A percentile compares a stretch with the other conserved stretches of the same genome.
Evolutionary conservation across 345 rosid genomes (phyloP).

Genomic region (Aethionema arabicum): DNA sequence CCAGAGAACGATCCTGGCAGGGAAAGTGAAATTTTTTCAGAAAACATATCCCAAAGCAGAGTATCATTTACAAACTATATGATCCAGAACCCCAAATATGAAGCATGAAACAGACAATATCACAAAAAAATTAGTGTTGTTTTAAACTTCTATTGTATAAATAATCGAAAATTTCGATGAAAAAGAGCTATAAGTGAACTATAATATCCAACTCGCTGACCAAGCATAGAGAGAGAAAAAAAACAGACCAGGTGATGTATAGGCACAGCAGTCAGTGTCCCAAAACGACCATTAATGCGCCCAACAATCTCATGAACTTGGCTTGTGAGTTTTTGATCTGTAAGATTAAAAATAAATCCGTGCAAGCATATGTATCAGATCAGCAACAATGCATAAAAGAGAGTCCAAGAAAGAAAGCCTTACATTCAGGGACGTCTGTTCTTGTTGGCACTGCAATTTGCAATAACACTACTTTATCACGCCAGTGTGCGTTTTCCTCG

Average conservation of each 20-base stretch:
- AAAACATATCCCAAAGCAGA: constrained; percentile 2
- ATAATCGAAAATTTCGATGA: not conserved
- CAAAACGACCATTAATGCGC: constrained; percentile 98
- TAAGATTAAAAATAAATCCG: constrained; percentile 3
- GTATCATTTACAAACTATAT: constrained; percentile 11
- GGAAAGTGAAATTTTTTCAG: constrained; percentile 29
- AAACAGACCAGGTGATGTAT: constrained; percentile 91
- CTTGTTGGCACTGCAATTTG: constrained; percentile 99
- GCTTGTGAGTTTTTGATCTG: constrained; percentile 95
- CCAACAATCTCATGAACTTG: constrained; percentile 99
- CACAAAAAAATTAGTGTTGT: not conserved
- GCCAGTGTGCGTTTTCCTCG: constrained; percentile 94
- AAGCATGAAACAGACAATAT: not conserved
- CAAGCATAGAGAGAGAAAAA: constrained; percentile 30
- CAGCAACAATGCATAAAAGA: constrained; percentile 7
- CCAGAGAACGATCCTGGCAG: constrained; percentile 94
- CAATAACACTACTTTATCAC: constrained; percentile 91
- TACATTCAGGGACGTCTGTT: constrained; percentile 99
- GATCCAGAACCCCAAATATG: constrained; percentile 11
- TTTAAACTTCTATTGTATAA: constrained; percentile 4
- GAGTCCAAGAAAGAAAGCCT: constrained; percentile 34
- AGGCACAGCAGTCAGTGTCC: constrained; percentile 88
- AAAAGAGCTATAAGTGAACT: not conserved
- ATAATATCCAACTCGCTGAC: constrained; percentile 21
- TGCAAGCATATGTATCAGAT: not conserved